A percentile compares a stretch with the other conserved stretches of the same genome.
Conservation (phyloP, 106 monocot genomes). For the Acorus calamus region DNA sequence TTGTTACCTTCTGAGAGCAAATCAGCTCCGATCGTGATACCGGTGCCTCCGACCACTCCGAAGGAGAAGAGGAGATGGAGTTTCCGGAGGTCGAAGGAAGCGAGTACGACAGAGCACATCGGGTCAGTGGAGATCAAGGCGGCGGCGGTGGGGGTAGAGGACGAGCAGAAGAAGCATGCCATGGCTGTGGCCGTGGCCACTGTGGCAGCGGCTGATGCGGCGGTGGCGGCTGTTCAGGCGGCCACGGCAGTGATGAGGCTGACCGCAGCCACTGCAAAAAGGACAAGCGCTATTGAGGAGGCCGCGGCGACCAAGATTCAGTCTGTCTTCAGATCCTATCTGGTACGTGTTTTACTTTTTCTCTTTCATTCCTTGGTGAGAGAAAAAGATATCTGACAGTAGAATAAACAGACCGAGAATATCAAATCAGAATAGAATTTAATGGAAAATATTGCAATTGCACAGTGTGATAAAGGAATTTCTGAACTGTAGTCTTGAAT, state of each 20-base stretch:
- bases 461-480: no score
- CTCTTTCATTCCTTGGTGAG: background rate
- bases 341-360: slow-evolving; percentile 29
- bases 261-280: background rate
- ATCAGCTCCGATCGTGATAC: background rate
- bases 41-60: background rate
- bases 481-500: no score
- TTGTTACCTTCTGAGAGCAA: background rate
- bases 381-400: no score
- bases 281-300: slow-evolving; percentile 11
- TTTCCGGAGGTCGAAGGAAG: slow-evolving; percentile 29
- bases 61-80: slow-evolving; percentile 70
- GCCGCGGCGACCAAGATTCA: slow-evolving; percentile 52
- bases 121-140: background rate
- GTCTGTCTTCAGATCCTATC: slow-evolving; percentile 39
- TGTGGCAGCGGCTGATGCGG: slow-evolving; percentile 41
- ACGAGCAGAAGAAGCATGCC: slow-evolving; percentile 19
- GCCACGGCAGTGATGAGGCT: slow-evolving; percentile 41
- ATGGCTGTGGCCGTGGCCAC: slow-evolving; percentile 35
- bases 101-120: slow-evolving; percentile 1
- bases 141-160: slow-evolving; percentile 12
- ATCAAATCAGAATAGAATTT: no score
- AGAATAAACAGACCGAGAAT: no score
- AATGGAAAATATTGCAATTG: no score
- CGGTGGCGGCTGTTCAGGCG: slow-evolving; percentile 41